These are phyloP conservation scores for Tremella fuciformis DNA, from an alignment of 768 basidiomycete genomes.

Conservation along the genomic window DNA sequence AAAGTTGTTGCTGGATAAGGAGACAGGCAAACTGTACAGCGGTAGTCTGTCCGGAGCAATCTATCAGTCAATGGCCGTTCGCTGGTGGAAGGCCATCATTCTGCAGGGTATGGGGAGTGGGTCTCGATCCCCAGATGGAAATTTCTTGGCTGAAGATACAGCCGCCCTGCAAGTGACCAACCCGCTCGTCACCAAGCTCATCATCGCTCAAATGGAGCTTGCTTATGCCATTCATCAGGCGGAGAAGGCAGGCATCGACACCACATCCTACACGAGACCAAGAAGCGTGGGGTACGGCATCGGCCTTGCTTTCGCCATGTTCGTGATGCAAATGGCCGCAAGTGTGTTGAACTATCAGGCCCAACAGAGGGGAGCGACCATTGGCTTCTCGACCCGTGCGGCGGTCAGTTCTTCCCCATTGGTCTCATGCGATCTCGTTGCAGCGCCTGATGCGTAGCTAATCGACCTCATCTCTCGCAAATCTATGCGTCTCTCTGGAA, in stretches of 20 bases:
- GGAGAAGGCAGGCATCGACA: neutral
- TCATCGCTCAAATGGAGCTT: conserved; percentile 17
- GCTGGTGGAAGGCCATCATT: conserved; percentile 23
- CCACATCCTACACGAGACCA: neutral
- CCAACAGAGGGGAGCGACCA: conserved; percentile 51
- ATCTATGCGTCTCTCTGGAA: conserved; percentile 64
- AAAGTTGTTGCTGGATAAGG: conserved; percentile 11
- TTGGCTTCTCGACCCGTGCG: conserved; percentile 17
- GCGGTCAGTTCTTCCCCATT: conserved; percentile 3
- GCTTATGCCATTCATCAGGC: conserved; percentile 11
- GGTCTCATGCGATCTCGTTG: conserved; percentile 1
- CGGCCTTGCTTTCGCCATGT: conserved; percentile 15
- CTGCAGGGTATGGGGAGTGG: conserved; percentile 1
- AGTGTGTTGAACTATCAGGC: conserved; percentile 39
- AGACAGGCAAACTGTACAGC: conserved; percentile 34
- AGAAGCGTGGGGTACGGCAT: conserved; percentile 14
- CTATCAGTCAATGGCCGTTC: conserved; percentile 14
- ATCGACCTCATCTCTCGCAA: conserved; percentile 63
- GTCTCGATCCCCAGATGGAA: neutral
- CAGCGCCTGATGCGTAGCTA: conserved; percentile 18
- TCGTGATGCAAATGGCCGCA: conserved; percentile 13
- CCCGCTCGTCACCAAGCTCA: conserved; percentile 21
- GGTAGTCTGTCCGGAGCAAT: conserved; percentile 30
- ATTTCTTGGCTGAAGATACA: neutral
- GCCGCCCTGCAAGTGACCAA: conserved; percentile 22